phyloP scores from a whole-genome alignment of 805 yeast species.

The Candida dajiaensis region DNA sequence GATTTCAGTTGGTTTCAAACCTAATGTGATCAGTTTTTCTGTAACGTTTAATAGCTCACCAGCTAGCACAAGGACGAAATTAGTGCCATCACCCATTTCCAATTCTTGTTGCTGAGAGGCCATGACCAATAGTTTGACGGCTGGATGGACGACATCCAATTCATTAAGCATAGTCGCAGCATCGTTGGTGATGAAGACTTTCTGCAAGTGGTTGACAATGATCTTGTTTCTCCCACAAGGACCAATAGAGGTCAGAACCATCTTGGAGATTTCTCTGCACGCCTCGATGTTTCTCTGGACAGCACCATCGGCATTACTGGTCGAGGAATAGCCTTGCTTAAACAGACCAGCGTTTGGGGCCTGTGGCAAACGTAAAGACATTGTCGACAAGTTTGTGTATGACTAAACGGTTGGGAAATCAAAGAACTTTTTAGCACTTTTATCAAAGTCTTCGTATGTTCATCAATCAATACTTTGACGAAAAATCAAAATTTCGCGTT shows the following conservation, averaged over 20 bases:
- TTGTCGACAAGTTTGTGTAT: constrained; percentile 22
- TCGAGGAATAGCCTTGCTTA: constrained; percentile 90
- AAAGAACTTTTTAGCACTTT: not conserved
- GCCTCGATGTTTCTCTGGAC: constrained; percentile 90
- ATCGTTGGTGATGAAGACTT: constrained; percentile 86
- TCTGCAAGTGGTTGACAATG: constrained; percentile 82
- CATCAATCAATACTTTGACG: not conserved
- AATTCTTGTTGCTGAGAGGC: constrained; percentile 95
- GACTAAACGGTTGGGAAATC: not conserved
- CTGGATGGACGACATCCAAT: constrained; percentile 93
- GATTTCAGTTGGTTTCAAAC: constrained; percentile 88
- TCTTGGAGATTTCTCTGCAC: constrained; percentile 84
- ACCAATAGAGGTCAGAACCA: constrained; percentile 92
- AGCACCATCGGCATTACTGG: constrained; percentile 90
- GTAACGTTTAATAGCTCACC: constrained; percentile 87
- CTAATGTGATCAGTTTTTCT: constrained; percentile 77
- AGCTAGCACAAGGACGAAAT: constrained; percentile 84
- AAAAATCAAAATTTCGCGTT: not conserved
- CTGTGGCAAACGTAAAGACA: constrained; percentile 88
- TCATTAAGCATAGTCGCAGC: constrained; percentile 97
- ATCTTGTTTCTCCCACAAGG: constrained; percentile 97
- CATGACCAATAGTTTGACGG: constrained; percentile 92
- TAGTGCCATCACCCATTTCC: constrained; percentile 97
- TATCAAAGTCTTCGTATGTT: not conserved
- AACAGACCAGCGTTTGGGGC: constrained; percentile 93